Percentiles rank a stretch among this genome's conserved stretches.
Conservation (phyloP, 768 basidiomycete genomes). For the Lactifluus pinguis region DNA sequence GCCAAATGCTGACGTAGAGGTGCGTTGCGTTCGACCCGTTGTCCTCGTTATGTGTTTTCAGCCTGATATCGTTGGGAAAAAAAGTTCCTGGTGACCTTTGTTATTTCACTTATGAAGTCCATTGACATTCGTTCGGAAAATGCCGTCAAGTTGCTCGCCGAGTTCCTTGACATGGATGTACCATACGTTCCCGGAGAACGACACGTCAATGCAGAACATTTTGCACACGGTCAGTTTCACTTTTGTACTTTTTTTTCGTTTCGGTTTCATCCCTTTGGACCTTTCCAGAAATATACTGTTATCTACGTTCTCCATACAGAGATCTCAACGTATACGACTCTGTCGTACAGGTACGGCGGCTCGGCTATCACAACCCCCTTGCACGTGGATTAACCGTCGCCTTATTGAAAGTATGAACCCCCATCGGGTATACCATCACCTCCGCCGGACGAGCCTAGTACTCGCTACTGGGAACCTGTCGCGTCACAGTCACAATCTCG, state of each 20-base stretch:
- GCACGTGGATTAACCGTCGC: not conserved
- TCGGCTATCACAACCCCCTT: not conserved
- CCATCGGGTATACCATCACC: conserved; percentile 34
- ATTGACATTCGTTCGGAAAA: conserved; percentile 89
- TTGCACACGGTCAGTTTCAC: conserved; percentile 71
- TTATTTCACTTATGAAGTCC: conserved; percentile 82
- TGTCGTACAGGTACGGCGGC: conserved; percentile 56
- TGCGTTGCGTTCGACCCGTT: conserved; percentile 25
- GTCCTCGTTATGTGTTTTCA: not conserved
- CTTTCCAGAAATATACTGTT: conserved; percentile 72
- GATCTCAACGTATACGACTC: conserved; percentile 78
- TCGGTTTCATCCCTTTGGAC: not conserved
- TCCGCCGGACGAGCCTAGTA: conserved; percentile 24
- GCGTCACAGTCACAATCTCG: conserved; percentile 18
- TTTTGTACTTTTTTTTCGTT: not conserved
- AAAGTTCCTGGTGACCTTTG: conserved; percentile 85
- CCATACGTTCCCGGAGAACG: conserved; percentile 48
- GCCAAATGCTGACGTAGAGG: conserved; percentile 86
- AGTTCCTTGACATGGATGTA: conserved; percentile 77
- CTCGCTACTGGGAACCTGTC: conserved; percentile 24
- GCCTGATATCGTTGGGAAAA: not conserved
- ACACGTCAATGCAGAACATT: conserved; percentile 78
- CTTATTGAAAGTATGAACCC: conserved; percentile 46
- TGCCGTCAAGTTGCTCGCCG: conserved; percentile 74
- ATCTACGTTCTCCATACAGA: conserved; percentile 80